Evolutionary conservation across 345 rosid genomes (phyloP).

Genomic region (Pseudoturritis turrita): DNA sequence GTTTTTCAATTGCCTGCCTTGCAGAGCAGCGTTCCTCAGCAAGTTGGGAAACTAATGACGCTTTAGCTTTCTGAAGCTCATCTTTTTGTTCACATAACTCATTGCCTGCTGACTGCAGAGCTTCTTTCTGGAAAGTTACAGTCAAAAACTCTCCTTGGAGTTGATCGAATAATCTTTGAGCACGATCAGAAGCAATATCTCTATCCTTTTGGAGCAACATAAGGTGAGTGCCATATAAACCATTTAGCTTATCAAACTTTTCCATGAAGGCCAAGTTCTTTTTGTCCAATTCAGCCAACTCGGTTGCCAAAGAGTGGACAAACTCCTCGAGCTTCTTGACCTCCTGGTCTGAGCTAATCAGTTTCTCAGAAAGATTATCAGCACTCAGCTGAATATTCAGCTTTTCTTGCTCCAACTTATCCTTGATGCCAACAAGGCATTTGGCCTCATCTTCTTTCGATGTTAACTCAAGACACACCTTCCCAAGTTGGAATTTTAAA

Average conservation of each 20-base stretch:
- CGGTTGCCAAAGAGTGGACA: constrained; percentile 40
- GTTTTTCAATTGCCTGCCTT: constrained; percentile 45
- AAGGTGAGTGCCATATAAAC: constrained; percentile 46
- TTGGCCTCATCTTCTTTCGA: constrained; percentile 57
- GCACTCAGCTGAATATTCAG: constrained; percentile 45
- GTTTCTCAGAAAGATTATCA: constrained; percentile 41
- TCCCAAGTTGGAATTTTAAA: constrained; percentile 56
- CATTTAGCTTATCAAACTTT: constrained; percentile 55
- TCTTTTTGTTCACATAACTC: constrained; percentile 42
- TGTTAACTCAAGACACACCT: constrained; percentile 42
- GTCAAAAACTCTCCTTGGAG: constrained; percentile 51
- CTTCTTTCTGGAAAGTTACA: constrained; percentile 49
- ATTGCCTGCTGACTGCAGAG: constrained; percentile 39
- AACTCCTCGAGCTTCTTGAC: constrained; percentile 49
- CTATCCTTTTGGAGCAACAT: constrained; percentile 48
- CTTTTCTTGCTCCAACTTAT: constrained; percentile 58
- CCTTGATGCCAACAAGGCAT: constrained; percentile 41
- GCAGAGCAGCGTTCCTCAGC: constrained; percentile 51
- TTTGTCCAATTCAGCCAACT: constrained; percentile 57
- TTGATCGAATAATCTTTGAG: constrained; percentile 45
- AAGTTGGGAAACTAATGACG: constrained; percentile 46
- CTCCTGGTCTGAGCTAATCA: constrained; percentile 46
- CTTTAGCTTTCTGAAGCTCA: constrained; percentile 60
- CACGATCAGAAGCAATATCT: constrained; percentile 41
- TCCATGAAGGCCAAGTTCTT: constrained; percentile 42